phyloP scores from a whole-genome alignment of 345 rosid genomes.

The Syzygium aromaticum region DNA sequence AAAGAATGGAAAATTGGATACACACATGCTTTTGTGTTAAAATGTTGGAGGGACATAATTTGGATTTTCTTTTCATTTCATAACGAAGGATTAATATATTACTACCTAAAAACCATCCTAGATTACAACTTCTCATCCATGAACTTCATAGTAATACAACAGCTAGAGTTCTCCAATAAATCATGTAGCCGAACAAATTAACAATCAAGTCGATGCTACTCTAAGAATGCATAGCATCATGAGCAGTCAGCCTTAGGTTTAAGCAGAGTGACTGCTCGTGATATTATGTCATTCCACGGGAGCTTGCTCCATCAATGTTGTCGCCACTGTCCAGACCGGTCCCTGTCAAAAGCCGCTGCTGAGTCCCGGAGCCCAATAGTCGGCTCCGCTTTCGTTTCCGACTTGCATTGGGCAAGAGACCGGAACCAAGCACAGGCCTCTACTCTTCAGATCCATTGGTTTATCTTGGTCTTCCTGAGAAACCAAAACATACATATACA shows the following conservation, averaged over 20 bases:
- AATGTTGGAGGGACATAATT: background rate
- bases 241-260: slow-evolving; percentile 96
- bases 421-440: slow-evolving; percentile 95
- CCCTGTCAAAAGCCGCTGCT: background rate
- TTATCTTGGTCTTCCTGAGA: slow-evolving; percentile 19
- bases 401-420: slow-evolving; percentile 82
- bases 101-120: background rate
- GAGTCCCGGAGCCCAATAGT: slow-evolving; percentile 86
- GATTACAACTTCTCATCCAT: background rate
- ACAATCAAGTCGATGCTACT: background rate
- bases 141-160: background rate
- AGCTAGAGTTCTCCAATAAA: background rate
- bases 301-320: background rate
- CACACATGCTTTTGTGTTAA: background rate
- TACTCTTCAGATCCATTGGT: slow-evolving; percentile 68
- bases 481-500: background rate
- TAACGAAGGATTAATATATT: background rate
- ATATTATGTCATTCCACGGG: slow-evolving; percentile 4
- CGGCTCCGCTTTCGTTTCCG: slow-evolving; percentile 84
- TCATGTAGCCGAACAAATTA: slow-evolving; percentile 1
- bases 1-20: background rate
- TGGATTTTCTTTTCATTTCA: background rate
- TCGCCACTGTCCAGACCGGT: background rate
- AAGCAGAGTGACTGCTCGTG: slow-evolving; percentile 15
- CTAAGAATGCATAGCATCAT: slow-evolving; percentile 67